Conservation (phyloP, 352 stramenopile species). For the Globisporangium okanoganense region DNA sequence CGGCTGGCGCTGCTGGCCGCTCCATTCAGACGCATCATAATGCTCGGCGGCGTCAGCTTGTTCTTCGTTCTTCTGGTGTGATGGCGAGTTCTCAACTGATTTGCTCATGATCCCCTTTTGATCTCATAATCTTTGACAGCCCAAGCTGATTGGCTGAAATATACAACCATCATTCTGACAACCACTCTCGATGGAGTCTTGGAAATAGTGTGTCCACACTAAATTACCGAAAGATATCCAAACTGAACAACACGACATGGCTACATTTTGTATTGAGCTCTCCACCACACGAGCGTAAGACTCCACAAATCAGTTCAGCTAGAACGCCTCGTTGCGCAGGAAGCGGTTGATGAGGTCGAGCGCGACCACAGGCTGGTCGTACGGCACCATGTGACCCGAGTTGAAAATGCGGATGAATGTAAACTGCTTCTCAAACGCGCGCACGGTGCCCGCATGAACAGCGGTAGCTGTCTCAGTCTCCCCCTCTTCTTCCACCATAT, state of each 20-base stretch:
- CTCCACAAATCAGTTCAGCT: too few species aligned
- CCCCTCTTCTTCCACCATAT: neutral
- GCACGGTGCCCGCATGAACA: slow-evolving; percentile 15
- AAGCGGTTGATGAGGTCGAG: slow-evolving; percentile 41
- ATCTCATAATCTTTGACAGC: neutral
- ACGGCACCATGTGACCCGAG: slow-evolving; percentile 40
- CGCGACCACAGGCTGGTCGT: slow-evolving; percentile 30
- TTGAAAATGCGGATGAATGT: slow-evolving; percentile 44
- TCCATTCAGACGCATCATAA: slow-evolving; percentile 7
- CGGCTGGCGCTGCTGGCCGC: neutral
- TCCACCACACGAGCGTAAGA: too few species aligned
- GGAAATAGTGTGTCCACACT: too few species aligned
- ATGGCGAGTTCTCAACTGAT: neutral
- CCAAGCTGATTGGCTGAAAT: neutral
- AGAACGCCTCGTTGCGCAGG: slow-evolving; percentile 21
- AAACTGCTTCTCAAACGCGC: slow-evolving; percentile 22
- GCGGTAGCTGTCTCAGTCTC: too few species aligned
- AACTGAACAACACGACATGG: too few species aligned
- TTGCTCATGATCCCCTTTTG: too few species aligned
- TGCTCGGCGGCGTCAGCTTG: neutral
- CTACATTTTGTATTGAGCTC: too few species aligned
- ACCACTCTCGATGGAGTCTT: too few species aligned
- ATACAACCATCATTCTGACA: too few species aligned
- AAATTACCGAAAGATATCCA: too few species aligned
- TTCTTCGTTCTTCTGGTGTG: neutral